phyloP scores from a whole-genome alignment of 2,329 filamentous ascomycete genomes.

The Fusarium buharicum region DNA sequence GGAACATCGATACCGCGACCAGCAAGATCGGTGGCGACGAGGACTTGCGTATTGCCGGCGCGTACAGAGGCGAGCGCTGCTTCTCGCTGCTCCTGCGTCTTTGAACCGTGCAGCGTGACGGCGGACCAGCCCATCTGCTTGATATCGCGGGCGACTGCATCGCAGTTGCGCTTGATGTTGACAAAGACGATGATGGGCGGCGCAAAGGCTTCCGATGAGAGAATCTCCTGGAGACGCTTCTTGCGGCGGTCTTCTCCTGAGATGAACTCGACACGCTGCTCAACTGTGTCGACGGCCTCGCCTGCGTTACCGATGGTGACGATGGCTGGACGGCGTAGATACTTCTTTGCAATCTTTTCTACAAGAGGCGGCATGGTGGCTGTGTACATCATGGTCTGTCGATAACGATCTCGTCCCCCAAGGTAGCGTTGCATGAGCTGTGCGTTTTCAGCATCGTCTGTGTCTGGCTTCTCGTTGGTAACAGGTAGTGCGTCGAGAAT shows the following conservation, averaged over 20 bases:
- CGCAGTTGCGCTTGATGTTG: conserved; percentile 99
- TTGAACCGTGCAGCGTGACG: conserved; percentile 92
- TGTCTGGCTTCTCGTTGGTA: conserved; percentile 93
- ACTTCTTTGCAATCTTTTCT: conserved; percentile 96
- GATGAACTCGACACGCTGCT: conserved; percentile 95
- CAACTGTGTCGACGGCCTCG: conserved; percentile 96
- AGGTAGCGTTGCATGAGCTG: conserved; percentile 85
- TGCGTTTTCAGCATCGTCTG: conserved; percentile 87
- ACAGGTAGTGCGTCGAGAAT: conserved; percentile 95
- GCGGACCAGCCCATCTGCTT: conserved; percentile 91
- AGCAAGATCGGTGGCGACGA: conserved; percentile 95
- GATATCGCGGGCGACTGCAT: conserved; percentile 92
- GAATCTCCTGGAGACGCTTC: conserved; percentile 92
- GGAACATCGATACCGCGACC: conserved; percentile 98
- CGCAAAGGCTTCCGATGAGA: conserved; percentile 80
- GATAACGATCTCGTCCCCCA: conserved; percentile 80
- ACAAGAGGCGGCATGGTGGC: conserved; percentile 95
- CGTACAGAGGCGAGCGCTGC: conserved; percentile 88
- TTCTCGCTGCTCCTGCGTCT: conserved; percentile 98
- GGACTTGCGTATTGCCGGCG: conserved; percentile 80
- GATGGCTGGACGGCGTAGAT: conserved; percentile 89
- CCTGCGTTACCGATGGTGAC: conserved; percentile 94
- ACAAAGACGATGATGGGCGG: conserved; percentile 98
- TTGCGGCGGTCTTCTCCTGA: conserved; percentile 94
- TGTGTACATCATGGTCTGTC: conserved; percentile 99